Evolutionary conservation across 176 grass and related monocot genomes (phyloP), one percentile per base, ranked within the genome.

Genomic region (Pharus latifolius): DNA sequence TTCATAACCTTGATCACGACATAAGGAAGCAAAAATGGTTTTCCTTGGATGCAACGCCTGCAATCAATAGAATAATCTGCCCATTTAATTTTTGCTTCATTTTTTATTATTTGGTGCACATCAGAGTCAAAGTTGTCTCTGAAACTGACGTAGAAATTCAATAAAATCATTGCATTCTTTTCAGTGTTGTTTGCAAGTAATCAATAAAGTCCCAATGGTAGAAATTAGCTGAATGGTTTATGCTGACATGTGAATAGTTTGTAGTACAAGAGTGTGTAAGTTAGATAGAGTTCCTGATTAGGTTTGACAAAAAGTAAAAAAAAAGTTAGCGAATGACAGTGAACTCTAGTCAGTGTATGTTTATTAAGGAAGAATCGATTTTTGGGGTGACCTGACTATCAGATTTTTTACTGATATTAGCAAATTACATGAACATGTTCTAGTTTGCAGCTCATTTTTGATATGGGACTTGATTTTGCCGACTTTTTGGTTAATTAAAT

Each of bases 41-140:
- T 45, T 56, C 3, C 22, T 34, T 62, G 16, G 22, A 49, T n/a
- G 49, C 49, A 11, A 50, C 58, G 35, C 56, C 46, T 34, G 4
- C 4, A 17, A 25, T 55, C 35, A 56, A 44, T 16, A 56, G 52
- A 57, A 30, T 1, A 8, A 15, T 46, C 20, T 73, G 32, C 9
- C 10, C 15, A 28, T 63, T 50, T 31, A 62, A 50, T 9, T 26
- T 50, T 75, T 29, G 4, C 20, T 78, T 2, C 40, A 13, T 28
- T 79, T 80, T 53, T 26, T 55, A 43, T 72, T 81, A n/a, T 66
- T 47, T 58, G 13, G 0, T 5, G 28, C 10, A 19, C 49, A 61
- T 23, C 31, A 40, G 31, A 30, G 51, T 22, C 12, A 65, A 14
- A 11, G 41, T 34, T 66, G 11, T 66, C 12, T 38, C 30, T 13